Conservation (phyloP, 352 stramenopile genomes). For the Globisporangium recalcitrans region DNA sequence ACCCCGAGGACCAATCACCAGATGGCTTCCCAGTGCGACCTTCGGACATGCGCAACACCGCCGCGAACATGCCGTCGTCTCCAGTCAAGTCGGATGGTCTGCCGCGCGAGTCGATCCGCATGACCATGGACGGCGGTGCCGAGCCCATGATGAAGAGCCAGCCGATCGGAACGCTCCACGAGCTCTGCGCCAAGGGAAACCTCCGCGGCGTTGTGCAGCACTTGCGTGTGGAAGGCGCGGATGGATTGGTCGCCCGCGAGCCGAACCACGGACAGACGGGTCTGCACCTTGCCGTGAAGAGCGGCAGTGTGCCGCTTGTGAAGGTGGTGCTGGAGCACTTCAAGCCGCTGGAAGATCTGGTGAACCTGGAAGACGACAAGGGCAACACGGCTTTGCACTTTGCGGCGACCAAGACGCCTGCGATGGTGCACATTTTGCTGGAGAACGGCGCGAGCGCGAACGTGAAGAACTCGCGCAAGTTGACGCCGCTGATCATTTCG, state of each 20-base stretch:
- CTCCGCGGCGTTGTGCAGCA: constrained; percentile 72
- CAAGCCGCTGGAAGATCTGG: constrained; percentile 69
- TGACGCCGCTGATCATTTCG: constrained; percentile 83
- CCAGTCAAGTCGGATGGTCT: constrained; percentile 21
- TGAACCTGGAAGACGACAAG: constrained; percentile 86
- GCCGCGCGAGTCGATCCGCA: constrained; percentile 55
- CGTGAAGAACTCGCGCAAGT: constrained; percentile 83
- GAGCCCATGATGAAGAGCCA: constrained; percentile 72
- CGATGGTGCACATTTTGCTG: constrained; percentile 79
- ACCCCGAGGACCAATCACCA: constrained; percentile 25
- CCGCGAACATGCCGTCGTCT: constrained; percentile 16
- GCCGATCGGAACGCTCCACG: constrained; percentile 73
- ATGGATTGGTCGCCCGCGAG: constrained; percentile 62
- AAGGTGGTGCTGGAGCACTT: constrained; percentile 83
- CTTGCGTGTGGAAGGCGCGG: constrained; percentile 62
- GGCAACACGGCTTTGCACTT: constrained; percentile 85
- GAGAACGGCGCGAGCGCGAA: constrained; percentile 76
- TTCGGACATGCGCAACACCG: constrained; percentile 23
- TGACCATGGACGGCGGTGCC: constrained; percentile 64
- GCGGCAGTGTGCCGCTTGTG: constrained; percentile 72
- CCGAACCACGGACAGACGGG: constrained; percentile 83
- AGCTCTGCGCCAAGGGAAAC: constrained; percentile 78
- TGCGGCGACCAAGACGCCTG: constrained; percentile 78
- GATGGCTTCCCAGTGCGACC: constrained; percentile 33
- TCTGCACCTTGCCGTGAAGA: constrained; percentile 79